Evolutionary conservation across 768 basidiomycete species (phyloP).

Genomic region (Mycena pura): DNA sequence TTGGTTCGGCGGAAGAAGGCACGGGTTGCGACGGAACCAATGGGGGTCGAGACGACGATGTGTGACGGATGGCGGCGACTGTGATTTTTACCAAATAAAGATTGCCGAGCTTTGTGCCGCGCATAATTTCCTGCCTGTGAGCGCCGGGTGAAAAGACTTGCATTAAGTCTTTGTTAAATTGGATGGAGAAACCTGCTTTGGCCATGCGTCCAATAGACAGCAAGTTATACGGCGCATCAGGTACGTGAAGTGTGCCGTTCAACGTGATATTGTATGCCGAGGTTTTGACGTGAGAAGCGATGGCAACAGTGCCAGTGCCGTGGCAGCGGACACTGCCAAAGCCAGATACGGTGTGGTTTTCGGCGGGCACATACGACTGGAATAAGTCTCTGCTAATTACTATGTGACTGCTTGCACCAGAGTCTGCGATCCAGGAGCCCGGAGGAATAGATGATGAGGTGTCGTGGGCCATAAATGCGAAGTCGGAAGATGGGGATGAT

Average conservation of each 20-base stretch:
- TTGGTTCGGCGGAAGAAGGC: neutral
- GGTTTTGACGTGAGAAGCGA: slow-evolving; percentile 3
- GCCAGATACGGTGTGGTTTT: neutral
- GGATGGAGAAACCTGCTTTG: slow-evolving; percentile 1
- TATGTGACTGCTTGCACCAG: slow-evolving; percentile 5
- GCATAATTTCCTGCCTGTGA: neutral
- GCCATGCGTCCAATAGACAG: slow-evolving; percentile 24
- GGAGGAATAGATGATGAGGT: neutral
- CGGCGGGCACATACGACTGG: neutral
- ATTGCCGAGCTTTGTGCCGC: slow-evolving; percentile 6
- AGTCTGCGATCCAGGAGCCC: slow-evolving; percentile 4
- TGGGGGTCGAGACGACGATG: neutral
- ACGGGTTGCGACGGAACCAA: neutral
- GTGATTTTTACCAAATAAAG: slow-evolving; percentile 9
- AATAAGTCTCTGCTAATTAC: neutral
- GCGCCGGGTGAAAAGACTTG: slow-evolving; percentile 14
- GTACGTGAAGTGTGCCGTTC: slow-evolving; percentile 13
- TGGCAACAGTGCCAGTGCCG: neutral
- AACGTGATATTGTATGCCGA: neutral
- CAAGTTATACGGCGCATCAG: slow-evolving; percentile 17
- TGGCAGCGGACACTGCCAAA: neutral
- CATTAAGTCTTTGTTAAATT: slow-evolving; percentile 19
- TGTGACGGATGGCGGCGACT: neutral
- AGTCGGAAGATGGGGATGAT: neutral
- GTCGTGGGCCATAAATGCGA: slow-evolving; percentile 5